Evolutionary conservation across 768 basidiomycete genomes (phyloP), one percentile per base, ranked within the genome.

Genomic region (Pleurotus citrinopileatus): DNA sequence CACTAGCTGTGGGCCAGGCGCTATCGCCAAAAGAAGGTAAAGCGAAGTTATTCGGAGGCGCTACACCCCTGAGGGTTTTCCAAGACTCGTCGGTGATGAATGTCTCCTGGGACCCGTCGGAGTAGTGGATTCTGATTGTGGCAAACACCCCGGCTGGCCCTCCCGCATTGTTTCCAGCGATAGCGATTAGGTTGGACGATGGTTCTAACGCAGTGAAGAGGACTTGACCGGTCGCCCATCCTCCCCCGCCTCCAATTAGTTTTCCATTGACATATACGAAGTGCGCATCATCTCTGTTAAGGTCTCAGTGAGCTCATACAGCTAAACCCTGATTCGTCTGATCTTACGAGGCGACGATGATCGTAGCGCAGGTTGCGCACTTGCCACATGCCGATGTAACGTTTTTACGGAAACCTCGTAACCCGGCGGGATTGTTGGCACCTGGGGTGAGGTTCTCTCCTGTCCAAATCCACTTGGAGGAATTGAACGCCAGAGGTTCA

Each of bases 61-160:
- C 19, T 4, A 17, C 22, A 13, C 32, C 32, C 6, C 22, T 6
- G n/a, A 52, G 26, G 19, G 50, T 52, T 17, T n/a, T 52, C 50
- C 50, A 52, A 10, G 50, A 38, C 19, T 52, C 38, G 17, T 52
- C 50, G n/a, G 50, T 52, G 10, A 52, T 42, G 20, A 38, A 37
- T 17, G 36, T 40, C 1, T 38, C 50, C 13, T 6, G n/a, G 1
- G 34, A 25, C 7, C 50, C 50, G 17, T 52, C 50, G 1, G 34
- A 37, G 36, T 52, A 52, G 13, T 52, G 34, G 20, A 52, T 8
- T 12, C 17, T 9, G 6, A 52, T 52, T 5, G 50, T 38, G 10
- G 50, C 50, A 5, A 37, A 8, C 5, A 52, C 29, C 4, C n/a
- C 50, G 2, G 50, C 50, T 9, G 50, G 17, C 19, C 50, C 36